Percentiles rank a stretch among this genome's conserved stretches.
These are phyloP conservation scores for Fraxinus paxiana DNA, from an alignment of 305 asterid species.

Conservation along the genomic window DNA sequence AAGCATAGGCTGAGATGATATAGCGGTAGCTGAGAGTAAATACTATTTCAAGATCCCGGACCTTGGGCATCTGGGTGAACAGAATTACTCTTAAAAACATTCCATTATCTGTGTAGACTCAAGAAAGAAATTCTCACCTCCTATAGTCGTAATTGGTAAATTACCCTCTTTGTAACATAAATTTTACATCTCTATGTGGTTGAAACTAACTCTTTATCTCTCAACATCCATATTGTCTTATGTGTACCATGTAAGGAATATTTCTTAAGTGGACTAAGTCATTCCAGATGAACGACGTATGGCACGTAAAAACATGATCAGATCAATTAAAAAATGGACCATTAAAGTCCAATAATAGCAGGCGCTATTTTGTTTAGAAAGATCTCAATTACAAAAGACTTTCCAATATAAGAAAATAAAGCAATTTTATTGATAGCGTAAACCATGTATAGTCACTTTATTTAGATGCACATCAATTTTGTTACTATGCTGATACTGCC, in stretches of 20 bases:
- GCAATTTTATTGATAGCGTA: not conserved
- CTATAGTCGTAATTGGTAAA: not conserved
- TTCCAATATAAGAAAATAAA: not conserved
- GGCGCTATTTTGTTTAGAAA: not conserved
- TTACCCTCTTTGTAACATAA: not conserved
- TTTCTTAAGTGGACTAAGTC: not conserved
- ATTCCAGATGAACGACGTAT: not conserved
- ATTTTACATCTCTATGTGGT: not conserved
- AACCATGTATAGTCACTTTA: not conserved
- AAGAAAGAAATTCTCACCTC: not conserved
- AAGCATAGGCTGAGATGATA: not conserved
- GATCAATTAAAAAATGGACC: not conserved
- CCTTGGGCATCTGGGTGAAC: not conserved
- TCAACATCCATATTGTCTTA: not conserved
- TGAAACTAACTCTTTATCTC: not conserved
- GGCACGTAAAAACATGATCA: not conserved
- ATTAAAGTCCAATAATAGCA: not conserved
- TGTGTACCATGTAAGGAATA: not conserved
- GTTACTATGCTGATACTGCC: not conserved
- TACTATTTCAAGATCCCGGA: not conserved
- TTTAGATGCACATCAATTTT: not conserved
- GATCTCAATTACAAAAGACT: not conserved
- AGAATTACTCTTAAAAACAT: not conserved
- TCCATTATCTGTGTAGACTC: not conserved
- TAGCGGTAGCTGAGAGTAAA: not conserved